A percentile compares a stretch with the other conserved stretches of the same genome.
These are phyloP conservation scores for Gaillardinia entomophila DNA, from an alignment of 805 yeast genomes.

Conservation along the genomic window DNA sequence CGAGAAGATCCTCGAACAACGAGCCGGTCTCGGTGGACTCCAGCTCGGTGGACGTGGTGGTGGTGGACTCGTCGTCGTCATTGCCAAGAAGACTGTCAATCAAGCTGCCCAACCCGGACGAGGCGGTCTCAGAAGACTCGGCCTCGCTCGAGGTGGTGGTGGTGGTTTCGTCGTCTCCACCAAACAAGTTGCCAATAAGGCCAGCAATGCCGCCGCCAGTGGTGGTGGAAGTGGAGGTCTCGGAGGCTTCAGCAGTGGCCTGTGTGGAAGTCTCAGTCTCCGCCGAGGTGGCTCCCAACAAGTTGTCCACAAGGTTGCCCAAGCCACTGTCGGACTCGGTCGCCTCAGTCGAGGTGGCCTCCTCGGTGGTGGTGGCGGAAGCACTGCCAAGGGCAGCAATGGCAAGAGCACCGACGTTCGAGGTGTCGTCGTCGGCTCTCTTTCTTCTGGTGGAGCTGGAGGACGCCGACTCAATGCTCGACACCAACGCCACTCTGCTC, in stretches of 20 bases:
- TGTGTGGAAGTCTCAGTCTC: not conserved
- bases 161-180: conserved; percentile 2
- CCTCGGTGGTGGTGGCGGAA: not conserved
- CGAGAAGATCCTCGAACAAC: conserved; percentile 9
- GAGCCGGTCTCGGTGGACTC: conserved; percentile 3
- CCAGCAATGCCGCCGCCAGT: too few relatives aligned
- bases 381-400: conserved; percentile 1
- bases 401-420: too few relatives aligned
- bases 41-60: conserved; percentile 1
- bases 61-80: conserved; percentile 1
- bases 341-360: not conserved
- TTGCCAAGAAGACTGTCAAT: conserved; percentile 3
- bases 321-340: not conserved
- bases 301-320: not conserved
- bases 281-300: not conserved
- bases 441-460: conserved; percentile 8
- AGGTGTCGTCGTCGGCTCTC: conserved; percentile 1
- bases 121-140: not conserved
- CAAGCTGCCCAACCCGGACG: conserved; percentile 3
- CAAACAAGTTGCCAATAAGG: conserved; percentile 1
- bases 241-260: not conserved
- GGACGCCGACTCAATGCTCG: conserved; percentile 3
- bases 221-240: not conserved
- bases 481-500: conserved; percentile 8
- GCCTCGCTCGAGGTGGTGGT: not conserved